Evolutionary conservation across 208 protist genomes (phyloP).

Genomic region (Wallacemonas sp.): DNA sequence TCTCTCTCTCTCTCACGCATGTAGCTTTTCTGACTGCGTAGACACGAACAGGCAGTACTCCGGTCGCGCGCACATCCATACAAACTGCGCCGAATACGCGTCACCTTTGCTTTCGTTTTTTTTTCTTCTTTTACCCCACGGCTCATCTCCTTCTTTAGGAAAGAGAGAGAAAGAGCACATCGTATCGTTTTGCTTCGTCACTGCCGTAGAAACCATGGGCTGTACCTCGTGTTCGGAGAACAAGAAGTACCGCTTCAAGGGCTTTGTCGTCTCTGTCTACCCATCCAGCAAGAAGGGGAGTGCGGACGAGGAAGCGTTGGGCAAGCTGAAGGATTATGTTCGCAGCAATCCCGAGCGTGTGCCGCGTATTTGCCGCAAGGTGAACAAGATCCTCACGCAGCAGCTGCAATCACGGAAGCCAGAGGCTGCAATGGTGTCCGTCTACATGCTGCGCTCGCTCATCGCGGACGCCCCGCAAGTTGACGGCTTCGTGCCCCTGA

Average conservation of each 20-base stretch:
- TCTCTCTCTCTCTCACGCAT: neutral
- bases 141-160: neutral
- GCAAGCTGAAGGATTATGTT: conserved; percentile 69
- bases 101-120: conserved; percentile 6
- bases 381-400: conserved; percentile 51
- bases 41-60: neutral
- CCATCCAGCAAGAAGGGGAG: conserved; percentile 33
- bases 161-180: neutral
- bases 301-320: conserved; percentile 59
- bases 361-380: conserved; percentile 81
- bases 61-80: no score
- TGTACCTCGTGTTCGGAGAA: conserved; percentile 32
- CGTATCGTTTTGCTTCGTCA: neutral
- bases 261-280: conserved; percentile 78
- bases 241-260: conserved; percentile 76
- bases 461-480: conserved; percentile 51
- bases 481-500: conserved; percentile 73
- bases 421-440: conserved; percentile 61
- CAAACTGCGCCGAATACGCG: no score
- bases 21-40: neutral
- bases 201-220: neutral
- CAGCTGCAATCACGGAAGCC: conserved; percentile 36
- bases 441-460: conserved; percentile 55
- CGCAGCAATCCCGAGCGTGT: conserved; percentile 81
- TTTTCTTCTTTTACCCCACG: conserved; percentile 15